Conservation (phyloP, 2,329 filamentous ascomycete species). For the Chrysoporthe cubensis region DNA sequence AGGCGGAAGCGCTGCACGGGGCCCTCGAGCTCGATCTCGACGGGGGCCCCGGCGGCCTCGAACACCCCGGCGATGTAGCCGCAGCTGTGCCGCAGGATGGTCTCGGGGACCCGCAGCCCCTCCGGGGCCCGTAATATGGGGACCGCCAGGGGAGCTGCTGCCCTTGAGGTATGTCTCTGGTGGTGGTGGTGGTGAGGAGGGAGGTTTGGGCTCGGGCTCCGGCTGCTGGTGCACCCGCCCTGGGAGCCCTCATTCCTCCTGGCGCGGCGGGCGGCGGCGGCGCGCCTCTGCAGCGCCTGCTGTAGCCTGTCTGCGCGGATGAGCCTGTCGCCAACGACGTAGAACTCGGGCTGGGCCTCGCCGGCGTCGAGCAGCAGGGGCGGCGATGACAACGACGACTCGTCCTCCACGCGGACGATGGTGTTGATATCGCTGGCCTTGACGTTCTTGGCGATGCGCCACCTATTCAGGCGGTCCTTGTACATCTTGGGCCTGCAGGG, state of each 20-base stretch:
- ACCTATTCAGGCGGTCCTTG: conserved; percentile 21
- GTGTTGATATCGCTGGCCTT: conserved; percentile 21
- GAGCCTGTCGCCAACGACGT: conserved; percentile 21
- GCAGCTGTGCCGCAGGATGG: conserved; percentile 16
- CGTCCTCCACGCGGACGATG: conserved; percentile 3
- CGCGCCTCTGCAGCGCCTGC: conserved; percentile 22
- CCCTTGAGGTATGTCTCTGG: too few species aligned
- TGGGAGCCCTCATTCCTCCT: background rate
- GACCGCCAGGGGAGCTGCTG: background rate
- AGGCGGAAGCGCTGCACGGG: conserved; percentile 19
- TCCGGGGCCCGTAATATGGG: conserved; percentile 3
- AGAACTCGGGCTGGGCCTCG: conserved; percentile 13
- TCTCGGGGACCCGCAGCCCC: conserved; percentile 18
- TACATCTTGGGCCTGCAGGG: conserved; percentile 18
- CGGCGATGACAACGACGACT: background rate
- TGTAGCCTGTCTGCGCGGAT: conserved; percentile 22
- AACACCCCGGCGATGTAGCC: conserved; percentile 14
- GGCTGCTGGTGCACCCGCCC: background rate
- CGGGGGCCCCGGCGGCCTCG: background rate
- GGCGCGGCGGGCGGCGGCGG: conserved; percentile 17
- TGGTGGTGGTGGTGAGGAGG: background rate
- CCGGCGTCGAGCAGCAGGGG: background rate
- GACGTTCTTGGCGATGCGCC: conserved; percentile 23
- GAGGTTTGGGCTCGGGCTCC: background rate
- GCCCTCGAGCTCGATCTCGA: conserved; percentile 20